A percentile compares a stretch with the other conserved stretches of the same genome.
These are phyloP conservation scores for Beta lomatogona DNA, from an alignment of 179 eudicot species.

Conservation along the genomic window DNA sequence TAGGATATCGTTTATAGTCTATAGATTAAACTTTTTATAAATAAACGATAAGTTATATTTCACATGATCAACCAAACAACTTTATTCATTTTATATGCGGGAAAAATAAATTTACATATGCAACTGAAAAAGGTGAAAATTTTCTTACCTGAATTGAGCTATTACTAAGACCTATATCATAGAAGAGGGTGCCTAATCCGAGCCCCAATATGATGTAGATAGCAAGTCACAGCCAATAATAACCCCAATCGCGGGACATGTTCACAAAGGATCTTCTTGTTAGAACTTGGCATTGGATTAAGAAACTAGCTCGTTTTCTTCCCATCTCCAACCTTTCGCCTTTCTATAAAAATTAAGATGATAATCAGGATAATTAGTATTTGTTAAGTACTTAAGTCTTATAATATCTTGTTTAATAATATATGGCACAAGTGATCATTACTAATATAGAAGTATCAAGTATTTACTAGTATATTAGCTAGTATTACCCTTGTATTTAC, in stretches of 20 bases:
- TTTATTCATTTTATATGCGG: no score
- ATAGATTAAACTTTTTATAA: no score
- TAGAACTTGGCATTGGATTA: slow-evolving; percentile 45
- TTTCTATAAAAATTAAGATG: slow-evolving; percentile 16
- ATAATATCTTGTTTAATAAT: no score
- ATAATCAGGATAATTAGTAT: not conserved
- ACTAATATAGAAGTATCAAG: no score
- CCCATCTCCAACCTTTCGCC: slow-evolving; percentile 24
- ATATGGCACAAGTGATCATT: not conserved
- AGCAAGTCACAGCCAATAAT: slow-evolving; percentile 50
- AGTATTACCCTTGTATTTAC: no score
- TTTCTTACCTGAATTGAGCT: slow-evolving; percentile 43
- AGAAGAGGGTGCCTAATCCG: slow-evolving; percentile 41
- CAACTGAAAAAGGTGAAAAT: not conserved
- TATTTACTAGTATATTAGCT: no score
- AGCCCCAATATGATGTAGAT: slow-evolving; percentile 35
- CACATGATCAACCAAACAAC: no score
- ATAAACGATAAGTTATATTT: no score
- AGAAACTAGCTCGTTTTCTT: slow-evolving; percentile 36
- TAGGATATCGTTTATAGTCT: no score
- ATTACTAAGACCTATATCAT: slow-evolving; percentile 30
- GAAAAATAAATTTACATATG: not conserved
- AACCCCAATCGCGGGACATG: slow-evolving; percentile 58
- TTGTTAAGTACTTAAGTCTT: no score
- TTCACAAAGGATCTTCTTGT: slow-evolving; percentile 49